Evolutionary conservation across 192 early-diverging fungal species (phyloP).

Genomic region (Allomyces macrogynus): DNA sequence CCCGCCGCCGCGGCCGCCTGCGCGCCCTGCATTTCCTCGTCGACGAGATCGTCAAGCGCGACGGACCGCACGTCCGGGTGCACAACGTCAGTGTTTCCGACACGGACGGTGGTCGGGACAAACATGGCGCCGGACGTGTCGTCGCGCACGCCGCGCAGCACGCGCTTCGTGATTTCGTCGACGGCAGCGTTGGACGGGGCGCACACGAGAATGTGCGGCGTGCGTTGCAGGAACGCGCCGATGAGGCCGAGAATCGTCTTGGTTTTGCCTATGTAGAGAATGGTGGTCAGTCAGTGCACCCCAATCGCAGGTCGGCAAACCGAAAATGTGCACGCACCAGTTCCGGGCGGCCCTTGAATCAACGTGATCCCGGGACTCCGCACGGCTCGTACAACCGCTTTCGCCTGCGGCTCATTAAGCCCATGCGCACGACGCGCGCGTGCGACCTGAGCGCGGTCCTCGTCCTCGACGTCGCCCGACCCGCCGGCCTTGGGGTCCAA

Average conservation of each 20-base stretch:
- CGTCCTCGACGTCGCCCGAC: conserved; percentile 16
- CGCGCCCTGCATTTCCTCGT: too few relatives aligned
- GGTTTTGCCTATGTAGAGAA: conserved; percentile 50
- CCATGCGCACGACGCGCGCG: conserved; percentile 18
- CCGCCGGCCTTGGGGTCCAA: conserved; percentile 15
- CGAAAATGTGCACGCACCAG: not conserved
- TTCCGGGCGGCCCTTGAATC: conserved; percentile 57
- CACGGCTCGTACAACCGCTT: conserved; percentile 51
- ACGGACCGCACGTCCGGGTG: too few relatives aligned
- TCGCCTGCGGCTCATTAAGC: conserved; percentile 86
- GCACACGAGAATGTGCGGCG: conserved; percentile 48
- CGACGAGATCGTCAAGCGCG: too few relatives aligned
- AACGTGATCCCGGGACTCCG: conserved; percentile 56
- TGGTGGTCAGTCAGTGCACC: not conserved
- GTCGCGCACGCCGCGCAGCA: conserved; percentile 52
- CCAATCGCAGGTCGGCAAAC: not conserved
- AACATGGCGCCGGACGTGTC: conserved; percentile 28
- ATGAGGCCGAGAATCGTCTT: conserved; percentile 75
- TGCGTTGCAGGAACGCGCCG: conserved; percentile 34
- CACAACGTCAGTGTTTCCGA: too few relatives aligned
- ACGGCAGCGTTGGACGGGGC: conserved; percentile 93
- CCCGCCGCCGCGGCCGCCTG: too few relatives aligned
- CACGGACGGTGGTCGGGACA: too few relatives aligned
- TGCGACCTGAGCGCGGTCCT: conserved; percentile 16
- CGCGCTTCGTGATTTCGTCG: conserved; percentile 79